These are phyloP conservation scores for Ceratobasidium sp. DNA, from an alignment of 1,284 basidiomycete genomes.

Conservation along the genomic window DNA sequence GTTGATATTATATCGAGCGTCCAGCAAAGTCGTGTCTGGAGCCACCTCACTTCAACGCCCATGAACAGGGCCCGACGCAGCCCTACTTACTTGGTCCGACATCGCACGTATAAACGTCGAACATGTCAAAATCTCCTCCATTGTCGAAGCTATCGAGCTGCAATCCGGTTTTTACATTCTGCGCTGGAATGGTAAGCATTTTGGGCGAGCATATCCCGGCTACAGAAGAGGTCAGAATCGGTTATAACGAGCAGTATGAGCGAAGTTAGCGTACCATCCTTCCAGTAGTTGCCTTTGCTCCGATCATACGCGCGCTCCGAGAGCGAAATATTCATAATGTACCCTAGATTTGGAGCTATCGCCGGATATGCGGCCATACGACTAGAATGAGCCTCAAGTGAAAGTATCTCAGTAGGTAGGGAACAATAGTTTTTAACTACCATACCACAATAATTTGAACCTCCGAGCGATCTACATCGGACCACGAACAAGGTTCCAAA, in stretches of 20 bases:
- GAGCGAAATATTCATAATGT: neutral
- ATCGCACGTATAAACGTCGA: slow-evolving; percentile 15
- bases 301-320: neutral
- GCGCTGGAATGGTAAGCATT: neutral
- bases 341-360: neutral
- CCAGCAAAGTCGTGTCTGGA: neutral
- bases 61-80: too few relatives aligned
- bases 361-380: neutral
- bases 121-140: neutral
- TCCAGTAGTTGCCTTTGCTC: neutral
- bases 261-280: neutral
- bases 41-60: neutral
- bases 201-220: neutral
- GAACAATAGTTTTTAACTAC: neutral
- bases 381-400: neutral
- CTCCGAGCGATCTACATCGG: neutral
- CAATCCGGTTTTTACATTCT: neutral
- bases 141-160: neutral
- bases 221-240: neutral
- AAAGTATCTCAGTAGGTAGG: neutral
- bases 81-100: neutral
- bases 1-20: neutral
- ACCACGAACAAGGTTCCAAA: slow-evolving; percentile 19
- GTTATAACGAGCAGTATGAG: too few relatives aligned
- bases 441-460: slow-evolving; percentile 17